Evolutionary conservation across 2,329 filamentous ascomycete genomes (phyloP).

Genomic region (Paraphoma sp.): DNA sequence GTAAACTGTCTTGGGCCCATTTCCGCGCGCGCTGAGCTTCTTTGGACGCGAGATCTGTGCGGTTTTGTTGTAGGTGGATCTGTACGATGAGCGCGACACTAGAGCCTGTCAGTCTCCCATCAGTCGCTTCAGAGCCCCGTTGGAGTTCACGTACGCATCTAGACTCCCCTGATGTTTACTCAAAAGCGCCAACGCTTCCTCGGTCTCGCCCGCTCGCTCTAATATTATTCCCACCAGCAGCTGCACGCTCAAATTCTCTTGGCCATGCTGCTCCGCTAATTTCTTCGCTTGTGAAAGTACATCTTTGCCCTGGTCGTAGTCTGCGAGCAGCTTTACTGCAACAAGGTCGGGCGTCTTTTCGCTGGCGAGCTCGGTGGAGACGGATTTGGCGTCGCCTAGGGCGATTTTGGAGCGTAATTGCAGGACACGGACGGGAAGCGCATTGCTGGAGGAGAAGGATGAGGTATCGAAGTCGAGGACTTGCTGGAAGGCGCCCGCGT

Average conservation of each 20-base stretch:
- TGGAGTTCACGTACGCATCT: slow-evolving; percentile 64
- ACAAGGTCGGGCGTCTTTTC: slow-evolving; percentile 72
- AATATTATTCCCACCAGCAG: slow-evolving; percentile 82
- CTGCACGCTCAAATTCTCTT: slow-evolving; percentile 79
- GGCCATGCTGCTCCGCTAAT: slow-evolving; percentile 69
- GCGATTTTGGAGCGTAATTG: slow-evolving; percentile 84
- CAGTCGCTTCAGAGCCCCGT: background rate
- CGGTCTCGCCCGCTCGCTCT: slow-evolving; percentile 79
- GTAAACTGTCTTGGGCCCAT: slow-evolving; percentile 93
- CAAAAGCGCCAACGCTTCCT: slow-evolving; percentile 82
- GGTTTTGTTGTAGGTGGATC: slow-evolving; percentile 90
- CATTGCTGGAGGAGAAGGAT: slow-evolving; percentile 79
- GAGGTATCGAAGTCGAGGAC: slow-evolving; percentile 86
- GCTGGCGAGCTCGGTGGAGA: slow-evolving; percentile 71
- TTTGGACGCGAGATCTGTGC: slow-evolving; percentile 87
- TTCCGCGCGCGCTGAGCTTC: slow-evolving; percentile 85
- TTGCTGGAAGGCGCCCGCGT: slow-evolving; percentile 82
- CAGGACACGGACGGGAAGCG: slow-evolving; percentile 76
- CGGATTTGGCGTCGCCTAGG: slow-evolving; percentile 76
- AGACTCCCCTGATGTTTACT: slow-evolving; percentile 83
- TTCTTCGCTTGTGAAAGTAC: slow-evolving; percentile 68
- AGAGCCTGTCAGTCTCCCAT: slow-evolving; percentile 6
- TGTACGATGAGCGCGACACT: slow-evolving; percentile 89
- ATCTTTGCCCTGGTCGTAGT: slow-evolving; percentile 57
- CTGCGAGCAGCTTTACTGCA: slow-evolving; percentile 78